Base-by-base conservation (phyloP, 140 eudicot genomes). In the Flaveria floridana region DNA sequence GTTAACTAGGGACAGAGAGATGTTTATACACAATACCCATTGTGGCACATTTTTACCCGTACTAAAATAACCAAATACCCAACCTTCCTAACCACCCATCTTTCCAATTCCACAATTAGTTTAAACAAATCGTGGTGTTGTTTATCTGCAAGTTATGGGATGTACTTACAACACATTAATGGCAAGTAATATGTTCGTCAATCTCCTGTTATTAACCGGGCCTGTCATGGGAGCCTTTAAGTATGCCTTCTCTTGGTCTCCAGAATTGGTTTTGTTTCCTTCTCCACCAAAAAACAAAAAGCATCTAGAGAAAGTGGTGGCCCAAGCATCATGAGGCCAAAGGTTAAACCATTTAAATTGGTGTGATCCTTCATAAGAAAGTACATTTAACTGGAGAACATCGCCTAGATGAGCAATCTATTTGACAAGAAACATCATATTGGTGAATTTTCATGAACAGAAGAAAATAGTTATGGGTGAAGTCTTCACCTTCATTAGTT, bases 121-220 rank as follows among this genome's bases (percentile, higher is more conserved):
- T 37, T 15, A 30, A 34, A 34, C 50, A 65, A 34, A 65, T n/a
- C n/a, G 37, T 30, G 11, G 7, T 58, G 30, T 30, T 16, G 1
- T 26, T 39, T 21, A 28, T 72, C 58, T 21, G 46, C 10, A 25
- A 65, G 68, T 9, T 13, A 65, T 56, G 73, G 66, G 23, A 20
- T 28, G 76, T 75, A 88, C 98, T 93, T 82, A 93, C 98, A 88
- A 78, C 51, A 88, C 85, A 66, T 93, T 93, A 56, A 82, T 72
- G 65, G 88, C 98, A 68, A 93, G 85, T 71, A 93, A 81, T 63
- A 82, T 72, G 71, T 85, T 75, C 28, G 97, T 93, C 91, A 89
- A 84, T 74, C 71, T 83, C 81, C 98, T 83, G 76, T 77, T 73
- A 75, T 78, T 81, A 73, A 75, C 82, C 3, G 89, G 80, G 70